Evolutionary conservation across 768 basidiomycete genomes (phyloP).

Genomic region (Phylloporus arenicola): DNA sequence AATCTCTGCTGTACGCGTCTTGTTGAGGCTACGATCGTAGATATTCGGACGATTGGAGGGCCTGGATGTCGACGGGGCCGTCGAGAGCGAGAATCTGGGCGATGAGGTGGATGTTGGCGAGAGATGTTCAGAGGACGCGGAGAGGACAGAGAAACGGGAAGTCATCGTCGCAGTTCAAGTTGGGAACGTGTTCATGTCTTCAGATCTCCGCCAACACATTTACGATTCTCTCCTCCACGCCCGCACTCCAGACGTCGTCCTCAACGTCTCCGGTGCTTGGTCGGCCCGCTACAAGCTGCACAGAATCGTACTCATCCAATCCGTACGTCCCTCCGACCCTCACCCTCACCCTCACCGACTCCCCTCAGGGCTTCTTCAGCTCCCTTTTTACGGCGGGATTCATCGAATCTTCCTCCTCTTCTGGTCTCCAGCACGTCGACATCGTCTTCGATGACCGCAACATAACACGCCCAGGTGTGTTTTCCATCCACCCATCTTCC

Average conservation of each 20-base stretch:
- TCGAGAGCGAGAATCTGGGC: constrained; percentile 65
- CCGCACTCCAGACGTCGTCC: constrained; percentile 71
- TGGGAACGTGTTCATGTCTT: constrained; percentile 13
- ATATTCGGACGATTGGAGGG: constrained; percentile 59
- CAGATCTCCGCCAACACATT: constrained; percentile 67
- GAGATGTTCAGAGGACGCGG: constrained; percentile 45
- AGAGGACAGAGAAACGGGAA: constrained; percentile 64
- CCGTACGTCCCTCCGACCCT: constrained; percentile 43
- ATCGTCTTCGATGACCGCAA: constrained; percentile 79
- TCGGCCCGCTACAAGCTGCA: constrained; percentile 73
- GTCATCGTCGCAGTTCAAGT: constrained; percentile 37
- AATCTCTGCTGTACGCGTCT: constrained; percentile 79
- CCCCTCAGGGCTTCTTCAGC: constrained; percentile 75
- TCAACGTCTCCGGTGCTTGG: constrained; percentile 67
- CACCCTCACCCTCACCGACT: neutral
- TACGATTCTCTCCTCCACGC: constrained; percentile 69
- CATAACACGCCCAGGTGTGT: constrained; percentile 79
- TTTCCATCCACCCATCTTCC: neutral
- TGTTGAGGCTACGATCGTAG: constrained; percentile 86
- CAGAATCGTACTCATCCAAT: constrained; percentile 82
- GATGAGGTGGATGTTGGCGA: constrained; percentile 53
- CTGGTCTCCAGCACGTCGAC: constrained; percentile 49
- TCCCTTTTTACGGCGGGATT: constrained; percentile 83
- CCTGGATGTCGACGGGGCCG: constrained; percentile 42
- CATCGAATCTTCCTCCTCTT: constrained; percentile 45